Evolutionary conservation across 257 asterid genomes (phyloP).

Genomic region (Jasminum sambac): DNA sequence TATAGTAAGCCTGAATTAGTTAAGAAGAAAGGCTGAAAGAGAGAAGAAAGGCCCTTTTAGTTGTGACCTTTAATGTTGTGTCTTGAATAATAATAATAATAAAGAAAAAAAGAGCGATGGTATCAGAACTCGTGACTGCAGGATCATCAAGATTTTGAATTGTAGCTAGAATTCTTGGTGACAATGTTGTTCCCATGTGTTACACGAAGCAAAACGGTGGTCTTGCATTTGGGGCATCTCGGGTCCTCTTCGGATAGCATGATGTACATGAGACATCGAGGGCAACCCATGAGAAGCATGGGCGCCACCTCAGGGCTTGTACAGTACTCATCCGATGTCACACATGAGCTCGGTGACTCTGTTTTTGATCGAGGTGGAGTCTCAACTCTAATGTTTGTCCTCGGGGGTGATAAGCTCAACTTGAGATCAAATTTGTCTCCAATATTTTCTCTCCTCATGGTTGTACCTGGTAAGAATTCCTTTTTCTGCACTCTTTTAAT

Average conservation of each 20-base stretch:
- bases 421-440: not conserved
- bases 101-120: not conserved
- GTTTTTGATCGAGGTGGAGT: not conserved
- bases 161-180: not conserved
- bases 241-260: conserved; percentile 4
- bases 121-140: not conserved
- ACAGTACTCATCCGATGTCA: not conserved
- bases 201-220: conserved; percentile 5
- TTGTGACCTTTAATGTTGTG: not conserved
- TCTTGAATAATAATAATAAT: not conserved
- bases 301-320: not conserved
- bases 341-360: not conserved
- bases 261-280: conserved; percentile 4
- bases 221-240: conserved; percentile 17
- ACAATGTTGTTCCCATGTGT: not conserved
- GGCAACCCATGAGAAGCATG: conserved; percentile 9
- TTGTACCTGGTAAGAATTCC: not conserved
- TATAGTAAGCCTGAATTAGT: not conserved
- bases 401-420: conserved; percentile 7
- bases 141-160: not conserved
- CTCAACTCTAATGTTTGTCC: not conserved
- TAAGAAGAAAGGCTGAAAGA: not conserved
- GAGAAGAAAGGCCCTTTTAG: not conserved
- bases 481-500: not conserved
- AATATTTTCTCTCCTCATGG: not conserved